Percentiles rank a stretch among this genome's conserved stretches.
Conservation (phyloP, 495 filamentous ascomycete genomes). For the Stereocaulon alpinum region DNA sequence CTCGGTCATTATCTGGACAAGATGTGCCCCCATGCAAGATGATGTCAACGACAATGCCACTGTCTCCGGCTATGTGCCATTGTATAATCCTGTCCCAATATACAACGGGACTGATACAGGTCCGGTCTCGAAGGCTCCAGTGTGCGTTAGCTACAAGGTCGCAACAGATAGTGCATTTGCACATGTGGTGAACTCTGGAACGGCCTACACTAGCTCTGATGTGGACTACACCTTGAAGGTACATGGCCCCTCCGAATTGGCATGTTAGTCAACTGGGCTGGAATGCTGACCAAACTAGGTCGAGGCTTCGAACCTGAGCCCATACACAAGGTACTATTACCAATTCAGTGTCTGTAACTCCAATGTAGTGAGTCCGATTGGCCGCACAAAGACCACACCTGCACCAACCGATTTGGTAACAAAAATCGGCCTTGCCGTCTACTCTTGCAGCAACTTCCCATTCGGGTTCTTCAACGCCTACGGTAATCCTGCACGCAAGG, state of each 20-base stretch:
- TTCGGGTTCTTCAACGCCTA: conserved; percentile 42
- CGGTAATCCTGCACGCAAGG: conserved; percentile 55
- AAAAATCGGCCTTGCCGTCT: conserved; percentile 42
- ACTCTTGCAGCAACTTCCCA: conserved; percentile 47
- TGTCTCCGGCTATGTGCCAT: conserved; percentile 43
- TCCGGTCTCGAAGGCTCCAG: conserved; percentile 40
- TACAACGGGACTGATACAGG: conserved; percentile 43
- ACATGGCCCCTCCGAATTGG: not conserved
- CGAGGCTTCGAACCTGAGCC: conserved; percentile 46
- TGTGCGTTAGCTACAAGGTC: conserved; percentile 50
- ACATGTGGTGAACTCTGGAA: conserved; percentile 37
- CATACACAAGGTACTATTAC: conserved; percentile 51
- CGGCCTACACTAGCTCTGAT: conserved; percentile 54
- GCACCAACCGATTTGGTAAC: conserved; percentile 24
- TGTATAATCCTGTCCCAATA: conserved; percentile 36
- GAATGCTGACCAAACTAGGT: conserved; percentile 30
- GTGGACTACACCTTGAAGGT: conserved; percentile 64
- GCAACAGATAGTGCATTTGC: conserved; percentile 31
- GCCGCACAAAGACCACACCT: conserved; percentile 47
- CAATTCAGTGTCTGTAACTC: conserved; percentile 46
- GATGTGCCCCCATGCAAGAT: conserved; percentile 43
- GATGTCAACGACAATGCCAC: conserved; percentile 50
- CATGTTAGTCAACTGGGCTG: not conserved
- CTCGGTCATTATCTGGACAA: conserved; percentile 58
- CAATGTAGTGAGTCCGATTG: conserved; percentile 36